Conservation (phyloP, 208 protist species). For the Trypanosoma scelopori region DNA sequence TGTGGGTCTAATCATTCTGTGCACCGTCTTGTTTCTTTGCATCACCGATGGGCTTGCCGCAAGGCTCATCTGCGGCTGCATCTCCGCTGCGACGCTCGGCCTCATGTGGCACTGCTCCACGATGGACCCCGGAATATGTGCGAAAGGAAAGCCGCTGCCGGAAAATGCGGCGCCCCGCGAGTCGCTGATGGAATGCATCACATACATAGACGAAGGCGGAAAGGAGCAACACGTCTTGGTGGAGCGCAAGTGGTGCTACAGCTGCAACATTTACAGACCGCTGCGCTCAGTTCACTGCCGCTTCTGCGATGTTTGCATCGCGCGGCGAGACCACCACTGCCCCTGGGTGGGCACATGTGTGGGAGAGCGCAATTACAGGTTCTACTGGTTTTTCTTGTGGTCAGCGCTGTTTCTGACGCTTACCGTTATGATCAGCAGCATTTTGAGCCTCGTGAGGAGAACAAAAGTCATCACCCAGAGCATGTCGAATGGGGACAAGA, state of each 20-base stretch:
- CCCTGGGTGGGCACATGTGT: constrained; percentile 92
- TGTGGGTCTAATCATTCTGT: constrained; percentile 37
- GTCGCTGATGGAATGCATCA: constrained; percentile 29
- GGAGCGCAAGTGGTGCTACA: constrained; percentile 82
- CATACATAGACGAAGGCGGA: constrained; percentile 37
- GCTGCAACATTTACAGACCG: constrained; percentile 81
- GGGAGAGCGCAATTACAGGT: constrained; percentile 81
- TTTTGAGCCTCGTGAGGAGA: constrained; percentile 38
- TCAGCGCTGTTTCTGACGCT: constrained; percentile 35
- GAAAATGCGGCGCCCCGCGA: constrained; percentile 41
- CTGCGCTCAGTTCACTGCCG: constrained; percentile 82
- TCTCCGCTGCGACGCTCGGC: constrained; percentile 26
- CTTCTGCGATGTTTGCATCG: constrained; percentile 86
- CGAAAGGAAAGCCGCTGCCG: constrained; percentile 34
- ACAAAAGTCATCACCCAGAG: neutral
- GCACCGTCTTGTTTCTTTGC: constrained; percentile 49
- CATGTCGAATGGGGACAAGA: constrained; percentile 5
- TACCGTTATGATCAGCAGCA: constrained; percentile 47
- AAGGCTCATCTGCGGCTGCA: constrained; percentile 44
- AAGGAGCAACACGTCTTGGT: constrained; percentile 20
- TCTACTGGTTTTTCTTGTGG: constrained; percentile 76
- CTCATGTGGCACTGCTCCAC: constrained; percentile 42
- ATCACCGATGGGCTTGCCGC: constrained; percentile 41
- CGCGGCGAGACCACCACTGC: constrained; percentile 91
- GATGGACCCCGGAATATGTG: constrained; percentile 60